Evolutionary conservation across 1,284 basidiomycete species (phyloP), one percentile per base, ranked within the genome.

Genomic region (Moesziomyces sp.): DNA sequence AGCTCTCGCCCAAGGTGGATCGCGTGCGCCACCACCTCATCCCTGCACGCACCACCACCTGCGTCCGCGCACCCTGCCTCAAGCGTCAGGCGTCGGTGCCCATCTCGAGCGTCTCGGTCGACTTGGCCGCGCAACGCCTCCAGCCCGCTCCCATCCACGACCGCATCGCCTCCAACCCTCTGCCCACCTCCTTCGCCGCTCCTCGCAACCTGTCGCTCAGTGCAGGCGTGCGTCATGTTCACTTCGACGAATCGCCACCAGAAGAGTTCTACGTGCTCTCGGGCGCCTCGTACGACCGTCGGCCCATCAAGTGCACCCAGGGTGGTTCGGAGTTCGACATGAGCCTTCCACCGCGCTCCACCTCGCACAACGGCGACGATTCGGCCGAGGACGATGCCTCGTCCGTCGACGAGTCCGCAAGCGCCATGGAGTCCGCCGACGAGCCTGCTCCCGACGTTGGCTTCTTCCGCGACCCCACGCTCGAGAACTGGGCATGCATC

Each of bases 281-380:
- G 8, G 61, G 76, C 46, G 59, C 58, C 13, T 62, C 63, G 26
- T 79, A 79, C 56, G 78, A 79, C 52, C 78, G 78, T 24, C 53
- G 63, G 40, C 74, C 76, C 28, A 79, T 79, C 64, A 73, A 79
- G 44, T 78, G 76, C 55, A 79, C 78, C 2, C 74, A 71, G 30
- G 73, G 69, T 18, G 78, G 78, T 9, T 76, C 72, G 43, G 70
- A 59, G 21, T 74, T 73, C 35, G 78, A 79, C 58, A 72, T 79
- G 58, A 76, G 78, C 47, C 55, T 79, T 2, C 76, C 75, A 4
- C 66, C 74, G 10, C 65, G 74, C 8, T 50, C 46, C 42, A 55
- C 60, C 3, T 74, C 65, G 7, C 65, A 74, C 55, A 71, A 74
- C 6, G 69, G 59, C 24, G 72, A 71, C 40, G 73, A 66, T 6